These are phyloP conservation scores for Backusella morwellensis DNA, from an alignment of 192 early-diverging fungal genomes.

Conservation along the genomic window DNA sequence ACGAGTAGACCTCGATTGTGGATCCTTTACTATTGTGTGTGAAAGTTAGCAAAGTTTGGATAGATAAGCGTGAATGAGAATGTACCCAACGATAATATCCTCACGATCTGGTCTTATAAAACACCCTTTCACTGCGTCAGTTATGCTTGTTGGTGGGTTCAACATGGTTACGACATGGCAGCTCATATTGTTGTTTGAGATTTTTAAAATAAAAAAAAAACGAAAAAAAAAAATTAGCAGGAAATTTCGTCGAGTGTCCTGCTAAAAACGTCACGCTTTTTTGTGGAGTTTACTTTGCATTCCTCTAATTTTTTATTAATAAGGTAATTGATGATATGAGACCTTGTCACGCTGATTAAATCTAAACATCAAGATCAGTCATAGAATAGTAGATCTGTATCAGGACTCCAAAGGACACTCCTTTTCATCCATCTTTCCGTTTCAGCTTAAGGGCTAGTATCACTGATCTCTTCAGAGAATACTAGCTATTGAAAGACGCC, in stretches of 20 bases:
- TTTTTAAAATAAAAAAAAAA: background rate
- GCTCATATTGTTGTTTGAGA: background rate
- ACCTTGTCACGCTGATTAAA: too few relatives aligned
- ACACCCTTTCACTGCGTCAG: constrained; percentile 56
- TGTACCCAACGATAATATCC: constrained; percentile 76
- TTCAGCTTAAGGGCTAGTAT: too few relatives aligned
- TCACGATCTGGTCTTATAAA: constrained; percentile 60
- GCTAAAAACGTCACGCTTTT: background rate
- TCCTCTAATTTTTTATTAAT: too few relatives aligned
- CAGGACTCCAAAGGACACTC: too few relatives aligned
- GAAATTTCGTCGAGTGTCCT: background rate
- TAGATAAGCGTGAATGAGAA: background rate
- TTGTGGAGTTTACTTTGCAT: too few relatives aligned
- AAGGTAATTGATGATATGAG: too few relatives aligned
- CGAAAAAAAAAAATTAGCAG: background rate
- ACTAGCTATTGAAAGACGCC: too few relatives aligned
- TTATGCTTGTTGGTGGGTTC: constrained; percentile 74
- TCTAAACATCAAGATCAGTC: too few relatives aligned
- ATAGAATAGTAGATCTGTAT: too few relatives aligned
- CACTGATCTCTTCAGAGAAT: background rate
- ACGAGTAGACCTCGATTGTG: constrained; percentile 57
- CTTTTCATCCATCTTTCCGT: too few relatives aligned
- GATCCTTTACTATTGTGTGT: constrained; percentile 47
- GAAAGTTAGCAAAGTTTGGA: background rate
- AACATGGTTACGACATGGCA: constrained; percentile 62